A percentile compares a stretch with the other conserved stretches of the same genome.
Evolutionary conservation across 129 eudicot species (phyloP).

Genomic region (Sambucus nigra): DNA sequence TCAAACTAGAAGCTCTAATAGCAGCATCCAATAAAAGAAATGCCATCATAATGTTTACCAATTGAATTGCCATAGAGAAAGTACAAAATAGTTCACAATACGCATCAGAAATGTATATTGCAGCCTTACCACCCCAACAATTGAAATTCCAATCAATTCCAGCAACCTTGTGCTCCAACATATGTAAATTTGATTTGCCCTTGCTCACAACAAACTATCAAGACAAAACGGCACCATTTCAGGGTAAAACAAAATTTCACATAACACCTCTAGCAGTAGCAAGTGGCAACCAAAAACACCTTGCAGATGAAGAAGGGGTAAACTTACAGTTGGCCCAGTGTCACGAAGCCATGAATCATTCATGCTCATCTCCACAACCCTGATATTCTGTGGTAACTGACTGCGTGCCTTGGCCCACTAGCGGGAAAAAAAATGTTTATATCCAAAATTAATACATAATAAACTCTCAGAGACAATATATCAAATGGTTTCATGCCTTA

Average conservation of each 20-base stretch:
- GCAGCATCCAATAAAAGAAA: not conserved
- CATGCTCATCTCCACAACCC: slow-evolving; percentile 97
- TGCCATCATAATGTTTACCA: not conserved
- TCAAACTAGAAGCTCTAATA: not conserved
- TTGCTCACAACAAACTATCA: slow-evolving; percentile 62
- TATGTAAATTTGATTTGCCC: slow-evolving; percentile 22
- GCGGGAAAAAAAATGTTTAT: slow-evolving; percentile 7
- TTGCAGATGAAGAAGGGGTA: not conserved
- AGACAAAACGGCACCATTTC: not conserved
- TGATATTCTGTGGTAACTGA: slow-evolving; percentile 50
- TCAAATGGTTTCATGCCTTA: slow-evolving; percentile 3
- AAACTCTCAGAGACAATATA: not conserved
- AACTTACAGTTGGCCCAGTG: slow-evolving; percentile 80
- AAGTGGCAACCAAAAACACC: not conserved
- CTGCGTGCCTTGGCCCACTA: slow-evolving; percentile 86
- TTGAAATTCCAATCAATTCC: slow-evolving; percentile 96
- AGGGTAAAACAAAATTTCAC: not conserved
- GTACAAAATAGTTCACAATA: not conserved
- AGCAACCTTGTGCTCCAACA: slow-evolving; percentile 31
- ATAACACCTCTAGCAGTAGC: not conserved
- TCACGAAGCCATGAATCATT: slow-evolving; percentile 99
- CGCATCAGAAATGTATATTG: not conserved
- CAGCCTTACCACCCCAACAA: slow-evolving; percentile 83
- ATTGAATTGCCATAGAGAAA: slow-evolving; percentile 4
- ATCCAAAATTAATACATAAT: not conserved